phyloP scores from a whole-genome alignment of 768 basidiomycete genomes.

The Mycena vulgaris region DNA sequence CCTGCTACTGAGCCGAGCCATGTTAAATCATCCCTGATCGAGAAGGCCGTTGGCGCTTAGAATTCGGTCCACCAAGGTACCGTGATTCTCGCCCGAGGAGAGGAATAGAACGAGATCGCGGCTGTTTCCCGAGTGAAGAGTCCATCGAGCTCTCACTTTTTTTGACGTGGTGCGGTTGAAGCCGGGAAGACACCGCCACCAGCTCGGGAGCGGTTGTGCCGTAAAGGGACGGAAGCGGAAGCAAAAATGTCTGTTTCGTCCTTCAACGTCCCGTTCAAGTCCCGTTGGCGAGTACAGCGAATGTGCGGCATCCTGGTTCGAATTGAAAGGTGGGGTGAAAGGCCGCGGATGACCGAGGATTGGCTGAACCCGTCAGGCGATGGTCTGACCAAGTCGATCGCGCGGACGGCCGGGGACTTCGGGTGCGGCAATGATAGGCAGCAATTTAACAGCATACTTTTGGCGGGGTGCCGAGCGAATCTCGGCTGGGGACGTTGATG shows the following conservation, averaged over 20 bases:
- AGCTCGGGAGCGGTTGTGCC: not conserved
- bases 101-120: too few species aligned
- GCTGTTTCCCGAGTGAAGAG: too few species aligned
- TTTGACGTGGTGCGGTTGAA: too few species aligned
- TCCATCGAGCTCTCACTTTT: too few species aligned
- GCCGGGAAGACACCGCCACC: not conserved
- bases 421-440: not conserved
- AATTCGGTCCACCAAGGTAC: too few species aligned
- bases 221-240: not conserved
- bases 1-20: too few species aligned
- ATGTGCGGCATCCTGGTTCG: not conserved
- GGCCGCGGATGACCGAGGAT: constrained; percentile 13
- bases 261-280: not conserved
- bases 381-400: not conserved
- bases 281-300: too few species aligned
- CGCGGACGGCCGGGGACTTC: not conserved
- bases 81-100: too few species aligned
- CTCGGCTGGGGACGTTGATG: not conserved
- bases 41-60: too few species aligned
- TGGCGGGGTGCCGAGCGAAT: not conserved
- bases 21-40: too few species aligned
- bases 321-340: not conserved
- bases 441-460: not conserved
- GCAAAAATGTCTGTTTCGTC: not conserved
- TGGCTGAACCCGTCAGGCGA: not conserved